phyloP scores from a whole-genome alignment of 2,329 filamentous ascomycete genomes.

The Cryphonectria radicalis region DNA sequence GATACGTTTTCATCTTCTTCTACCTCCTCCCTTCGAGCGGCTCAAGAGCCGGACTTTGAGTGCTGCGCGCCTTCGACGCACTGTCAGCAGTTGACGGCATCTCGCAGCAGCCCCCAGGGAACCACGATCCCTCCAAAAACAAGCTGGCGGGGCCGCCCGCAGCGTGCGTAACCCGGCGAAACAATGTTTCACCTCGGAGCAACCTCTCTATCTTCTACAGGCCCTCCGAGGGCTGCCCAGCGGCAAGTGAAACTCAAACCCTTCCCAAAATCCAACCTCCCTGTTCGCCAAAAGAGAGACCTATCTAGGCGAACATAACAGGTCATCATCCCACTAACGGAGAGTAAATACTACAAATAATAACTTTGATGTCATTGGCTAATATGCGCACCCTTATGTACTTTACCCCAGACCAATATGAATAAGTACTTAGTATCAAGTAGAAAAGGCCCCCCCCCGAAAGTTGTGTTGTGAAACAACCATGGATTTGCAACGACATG shows the following conservation, averaged over 20 bases:
- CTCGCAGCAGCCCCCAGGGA: conserved; percentile 2
- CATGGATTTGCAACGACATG: not conserved
- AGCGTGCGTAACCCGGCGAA: not conserved
- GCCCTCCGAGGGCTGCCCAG: not conserved
- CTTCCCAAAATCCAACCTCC: not conserved
- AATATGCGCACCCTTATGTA: not conserved
- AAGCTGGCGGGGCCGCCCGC: not conserved
- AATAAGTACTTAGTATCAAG: not conserved
- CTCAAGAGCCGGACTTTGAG: not conserved
- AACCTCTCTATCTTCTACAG: not conserved
- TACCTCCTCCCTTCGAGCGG: not conserved
- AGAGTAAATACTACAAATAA: not conserved
- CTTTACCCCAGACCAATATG: not conserved
- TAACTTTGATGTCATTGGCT: not conserved
- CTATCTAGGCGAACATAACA: not conserved
- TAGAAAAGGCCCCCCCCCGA: not conserved
- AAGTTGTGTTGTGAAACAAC: not conserved
- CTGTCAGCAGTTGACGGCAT: conserved; percentile 4
- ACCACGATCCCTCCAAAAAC: not conserved
- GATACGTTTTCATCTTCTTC: not conserved
- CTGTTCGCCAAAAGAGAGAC: not conserved
- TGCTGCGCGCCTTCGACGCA: not conserved
- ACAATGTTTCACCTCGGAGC: not conserved
- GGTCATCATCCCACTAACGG: not conserved
- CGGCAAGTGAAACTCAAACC: not conserved